Evolutionary conservation across 2,329 filamentous ascomycete genomes (phyloP), one percentile per base, ranked within the genome.

Genomic region (Neophaeococcomyces aloes): DNA sequence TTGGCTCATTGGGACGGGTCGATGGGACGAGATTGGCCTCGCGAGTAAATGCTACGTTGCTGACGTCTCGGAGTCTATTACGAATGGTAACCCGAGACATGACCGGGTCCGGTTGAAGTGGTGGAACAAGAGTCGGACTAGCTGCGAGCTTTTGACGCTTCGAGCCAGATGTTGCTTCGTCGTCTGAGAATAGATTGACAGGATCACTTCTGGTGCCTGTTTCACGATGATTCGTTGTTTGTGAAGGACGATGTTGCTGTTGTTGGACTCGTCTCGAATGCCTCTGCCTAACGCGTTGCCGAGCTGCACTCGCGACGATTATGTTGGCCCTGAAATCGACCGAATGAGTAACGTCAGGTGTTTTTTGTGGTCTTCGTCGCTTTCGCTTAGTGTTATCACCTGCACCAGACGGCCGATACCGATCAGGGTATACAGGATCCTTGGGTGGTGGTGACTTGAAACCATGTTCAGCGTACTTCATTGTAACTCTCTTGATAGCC

Each of bases 401-500:
- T 15, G 33, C n/a, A 2, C 45, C 46, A 15, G 38, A 43, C 2
- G 53, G 51, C n/a, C 53, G 47, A 48, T 53, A 53, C 38, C 48
- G 45, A 31, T 55, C 51, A 29, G 53, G 53, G 33, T 55, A 55
- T 17, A 53, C 44, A 11, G 49, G 38, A 30, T 47, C 8, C 17
- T 21, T 38, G 23, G 45, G 47, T 13, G 15, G 29, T 7, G 29
- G 23, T 4, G 4, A 19, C 8, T 27, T 23, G 29, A n/a, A 10
- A 27, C 13, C 15, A 7, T 14, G 8, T 10, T 38, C 11, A n/a
- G 8, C 19, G 21, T 38, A 19, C 7, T 29, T 18, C 8, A 53
- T 17, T 4, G 43, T 42, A 18, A 48, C 34, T 31, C 48, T 25
- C 23, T 52, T 50, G 29, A 52, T 49, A 17, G 48, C 44, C 53